These are phyloP conservation scores for Zelopaecilomyces penicillatus DNA, from an alignment of 2,329 filamentous ascomycete species.

Conservation along the genomic window DNA sequence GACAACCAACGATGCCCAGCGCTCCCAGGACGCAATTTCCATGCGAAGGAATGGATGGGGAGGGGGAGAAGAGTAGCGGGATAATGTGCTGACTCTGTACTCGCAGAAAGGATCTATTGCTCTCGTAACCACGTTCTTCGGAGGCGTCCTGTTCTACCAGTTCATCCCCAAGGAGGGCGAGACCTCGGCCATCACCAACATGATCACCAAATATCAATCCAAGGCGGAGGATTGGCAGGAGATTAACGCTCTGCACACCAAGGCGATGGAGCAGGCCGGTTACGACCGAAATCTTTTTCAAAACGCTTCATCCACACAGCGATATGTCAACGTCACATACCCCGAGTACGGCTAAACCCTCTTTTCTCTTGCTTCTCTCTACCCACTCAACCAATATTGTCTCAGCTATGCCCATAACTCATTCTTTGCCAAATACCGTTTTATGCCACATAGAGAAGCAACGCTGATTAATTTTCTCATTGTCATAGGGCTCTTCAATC, in stretches of 20 bases:
- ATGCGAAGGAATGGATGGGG: not conserved
- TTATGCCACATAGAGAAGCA: too few relatives aligned
- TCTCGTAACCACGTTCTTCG: slow-evolving; percentile 36
- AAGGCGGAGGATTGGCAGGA: slow-evolving; percentile 41
- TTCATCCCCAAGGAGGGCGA: slow-evolving; percentile 44
- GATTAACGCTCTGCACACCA: slow-evolving; percentile 45
- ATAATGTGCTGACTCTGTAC: slow-evolving; percentile 1
- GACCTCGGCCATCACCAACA: slow-evolving; percentile 35
- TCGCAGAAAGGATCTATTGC: slow-evolving; percentile 42
- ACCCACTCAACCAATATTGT: not conserved
- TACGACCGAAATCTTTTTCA: slow-evolving; percentile 49
- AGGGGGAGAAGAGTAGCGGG: not conserved
- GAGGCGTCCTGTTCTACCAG: slow-evolving; percentile 37
- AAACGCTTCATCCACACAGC: slow-evolving; percentile 33
- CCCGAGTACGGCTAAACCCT: slow-evolving; percentile 41
- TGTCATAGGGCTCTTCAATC: slow-evolving; percentile 37
- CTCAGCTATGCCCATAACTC: not conserved
- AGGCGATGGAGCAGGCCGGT: slow-evolving; percentile 46
- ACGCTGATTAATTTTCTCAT: not conserved
- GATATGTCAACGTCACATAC: slow-evolving; percentile 43
- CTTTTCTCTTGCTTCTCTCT: slow-evolving; percentile 13
- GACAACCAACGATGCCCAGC: slow-evolving; percentile 5
- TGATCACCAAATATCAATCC: slow-evolving; percentile 39
- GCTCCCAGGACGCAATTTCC: too few relatives aligned
- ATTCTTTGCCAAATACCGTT: too few relatives aligned